Base-by-base conservation (phyloP, 495 filamentous ascomycete species). In the Lineolata rhizophorae region DNA sequence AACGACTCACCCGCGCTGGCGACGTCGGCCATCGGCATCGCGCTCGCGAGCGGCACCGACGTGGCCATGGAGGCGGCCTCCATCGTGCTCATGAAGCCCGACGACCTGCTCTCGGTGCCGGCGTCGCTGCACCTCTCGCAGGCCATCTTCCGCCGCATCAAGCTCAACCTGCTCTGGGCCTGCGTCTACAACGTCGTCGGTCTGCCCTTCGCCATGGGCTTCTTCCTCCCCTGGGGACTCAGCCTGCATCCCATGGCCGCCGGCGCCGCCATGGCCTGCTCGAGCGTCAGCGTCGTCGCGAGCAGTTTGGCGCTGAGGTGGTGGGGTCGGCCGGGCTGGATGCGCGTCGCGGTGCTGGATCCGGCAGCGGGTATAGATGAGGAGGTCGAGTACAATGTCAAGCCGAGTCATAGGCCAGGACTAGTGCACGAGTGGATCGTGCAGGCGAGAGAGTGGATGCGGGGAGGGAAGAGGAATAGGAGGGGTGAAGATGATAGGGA, bases 11-110 rank as follows among this genome's bases (percentile, higher is more conserved):
- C 87, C 1, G 87, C 87, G 1, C 65, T 99, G 2, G 87, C 85
- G 11, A 92, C 82, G 1, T 83, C 87, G 18, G 67, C 83, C 37
- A 71, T 95, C 27, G 87, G 87, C 36, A 92, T 99, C 43, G 82
- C 84, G 12, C 76, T 99, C 48, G 65, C 77, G 12, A 79, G 72
- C 0, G 87, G 87, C 34, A 95, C 87, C 0, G 87, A 99, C 52
- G 85, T 99, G 1, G 87, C 87, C 24, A 85, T 99, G 71, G 87
- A 99, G 56, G 87, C 87, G 3, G 90, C 87, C 2, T 80, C 92
- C 43, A 72, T 99, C 5, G 85, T 95, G 9, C 69, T 99, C 17
- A 95, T 99, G 85, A 70, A 74, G 2, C 76, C 78, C 2, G 73
- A 14, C 16, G 74, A 92, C 39, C 67, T 99, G 3, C 75, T 99